phyloP scores from a whole-genome alignment of 495 filamentous ascomycete species.

The Pseudotulostoma volvatum region DNA sequence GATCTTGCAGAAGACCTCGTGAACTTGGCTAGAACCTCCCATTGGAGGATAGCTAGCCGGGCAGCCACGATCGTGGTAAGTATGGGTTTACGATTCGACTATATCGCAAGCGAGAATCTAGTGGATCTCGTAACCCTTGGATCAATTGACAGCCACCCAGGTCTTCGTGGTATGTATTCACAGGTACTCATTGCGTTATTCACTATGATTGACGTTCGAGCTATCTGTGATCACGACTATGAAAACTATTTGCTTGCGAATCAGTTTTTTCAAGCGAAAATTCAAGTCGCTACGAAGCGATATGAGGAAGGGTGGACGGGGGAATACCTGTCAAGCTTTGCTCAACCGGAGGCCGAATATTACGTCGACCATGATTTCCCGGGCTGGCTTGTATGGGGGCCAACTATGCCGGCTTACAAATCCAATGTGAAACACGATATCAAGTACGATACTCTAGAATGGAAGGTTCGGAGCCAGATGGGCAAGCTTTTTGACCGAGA shows the following conservation, averaged over 20 bases:
- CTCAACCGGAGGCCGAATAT: slow-evolving; percentile 63
- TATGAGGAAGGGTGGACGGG: slow-evolving; percentile 65
- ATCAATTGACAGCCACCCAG: slow-evolving; percentile 79
- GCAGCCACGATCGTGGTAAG: slow-evolving; percentile 80
- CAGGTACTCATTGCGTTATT: slow-evolving; percentile 68
- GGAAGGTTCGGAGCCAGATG: slow-evolving; percentile 58
- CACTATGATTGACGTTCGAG: slow-evolving; percentile 67
- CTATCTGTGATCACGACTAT: slow-evolving; percentile 70
- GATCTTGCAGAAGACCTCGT: slow-evolving; percentile 67
- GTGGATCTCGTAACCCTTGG: slow-evolving; percentile 73
- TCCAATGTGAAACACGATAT: slow-evolving; percentile 51
- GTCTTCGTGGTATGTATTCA: slow-evolving; percentile 63
- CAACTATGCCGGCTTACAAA: slow-evolving; percentile 61
- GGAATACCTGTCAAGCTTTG: slow-evolving; percentile 61
- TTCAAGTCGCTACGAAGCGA: slow-evolving; percentile 50
- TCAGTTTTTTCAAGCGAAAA: slow-evolving; percentile 56
- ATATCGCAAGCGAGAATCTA: slow-evolving; percentile 61
- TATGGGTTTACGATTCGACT: slow-evolving; percentile 75
- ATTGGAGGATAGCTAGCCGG: slow-evolving; percentile 90
- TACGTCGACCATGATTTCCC: slow-evolving; percentile 85
- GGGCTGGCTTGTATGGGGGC: slow-evolving; percentile 93
- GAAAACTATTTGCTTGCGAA: slow-evolving; percentile 67
- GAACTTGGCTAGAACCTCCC: slow-evolving; percentile 55
- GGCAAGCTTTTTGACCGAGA: slow-evolving; percentile 60
- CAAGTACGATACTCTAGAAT: slow-evolving; percentile 73